Evolutionary conservation across 164 flowering plant genomes (phyloP), one percentile per base, ranked within the genome.

Genomic region (Cinnamomum micranthum): DNA sequence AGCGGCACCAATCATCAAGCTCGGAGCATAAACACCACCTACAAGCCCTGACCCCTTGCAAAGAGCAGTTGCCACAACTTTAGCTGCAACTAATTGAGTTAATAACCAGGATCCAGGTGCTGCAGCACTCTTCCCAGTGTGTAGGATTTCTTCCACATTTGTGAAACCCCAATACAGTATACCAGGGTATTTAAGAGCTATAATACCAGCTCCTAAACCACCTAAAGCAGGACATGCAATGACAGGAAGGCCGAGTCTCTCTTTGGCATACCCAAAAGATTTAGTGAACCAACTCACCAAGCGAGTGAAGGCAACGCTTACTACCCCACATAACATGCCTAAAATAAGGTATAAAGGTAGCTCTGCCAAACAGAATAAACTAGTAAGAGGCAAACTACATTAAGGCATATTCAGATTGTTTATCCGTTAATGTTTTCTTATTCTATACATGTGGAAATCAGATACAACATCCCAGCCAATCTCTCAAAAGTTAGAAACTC

Each of bases 1-100:
- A 72, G 99, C 98, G 80, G 99, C 97, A 77, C 99, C 99, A 82
- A 93, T 95, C 99, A 95, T 95, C 83, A 95, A 87, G 84, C 98
- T 95, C 33, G 98, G 99, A n/a, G 99, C 99, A 88, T 95, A 95
- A 24, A 93, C 89, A 67, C 99, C 99, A 73, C 99, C 99, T 62
- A 96, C 99, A 80, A 96, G 98, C 70, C 98, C 97, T 81, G 99
- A 96, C 13, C 99, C 99, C 78, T 90, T 95, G 80, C 99, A 95
- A 65, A 95, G 82, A 80, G 99, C 93, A 25, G 99, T 93, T 13
- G 99, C 98, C 67, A 94, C 92, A 71, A 95, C 99, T 84, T 95
- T 95, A 69, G 99, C 99, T 23, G 88, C 95, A 31, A 88, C 87
- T 80, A 95, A 82, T 83, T 95, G 99, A 72, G 97, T 87, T 72